Percentiles rank a stretch among this genome's conserved stretches.
Conservation (phyloP, 495 filamentous ascomycete genomes). For the Melanomma pulvis-pyrius region DNA sequence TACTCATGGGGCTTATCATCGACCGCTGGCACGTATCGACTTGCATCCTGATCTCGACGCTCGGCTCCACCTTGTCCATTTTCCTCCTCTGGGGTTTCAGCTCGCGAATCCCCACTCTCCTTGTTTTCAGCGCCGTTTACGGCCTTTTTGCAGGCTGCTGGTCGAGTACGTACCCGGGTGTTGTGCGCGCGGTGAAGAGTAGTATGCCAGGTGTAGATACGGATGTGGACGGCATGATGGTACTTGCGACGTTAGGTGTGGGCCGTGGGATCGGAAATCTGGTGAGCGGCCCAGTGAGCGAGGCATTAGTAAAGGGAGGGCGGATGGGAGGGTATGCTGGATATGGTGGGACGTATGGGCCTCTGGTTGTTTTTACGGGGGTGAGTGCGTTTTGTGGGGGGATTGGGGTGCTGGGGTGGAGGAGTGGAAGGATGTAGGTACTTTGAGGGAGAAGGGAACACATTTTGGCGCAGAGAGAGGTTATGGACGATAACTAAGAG, state of each 20-base stretch:
- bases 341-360: constrained; percentile 58
- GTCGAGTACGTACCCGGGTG: constrained; percentile 62
- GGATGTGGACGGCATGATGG: constrained; percentile 57
- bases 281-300: constrained; percentile 40
- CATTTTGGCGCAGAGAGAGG: too few relatives aligned
- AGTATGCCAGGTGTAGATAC: too few relatives aligned
- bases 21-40: constrained; percentile 65
- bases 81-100: constrained; percentile 71
- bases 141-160: constrained; percentile 71
- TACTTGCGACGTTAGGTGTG: constrained; percentile 64
- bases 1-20: constrained; percentile 62
- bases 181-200: constrained; percentile 58
- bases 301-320: constrained; percentile 39
- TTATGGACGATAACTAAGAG: too few relatives aligned
- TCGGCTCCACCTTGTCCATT: constrained; percentile 59
- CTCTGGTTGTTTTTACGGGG: constrained; percentile 60
- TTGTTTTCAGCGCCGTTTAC: constrained; percentile 65
- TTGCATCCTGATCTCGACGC: constrained; percentile 60
- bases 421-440: constrained; percentile 40
- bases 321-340: constrained; percentile 41
- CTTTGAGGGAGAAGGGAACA: constrained; percentile 20
- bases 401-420: constrained; percentile 52
- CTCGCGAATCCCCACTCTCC: constrained; percentile 56
- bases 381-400: constrained; percentile 57
- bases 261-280: constrained; percentile 65